Conservation (phyloP, 345 rosid genomes). For the Mallotus nudiflorus region DNA sequence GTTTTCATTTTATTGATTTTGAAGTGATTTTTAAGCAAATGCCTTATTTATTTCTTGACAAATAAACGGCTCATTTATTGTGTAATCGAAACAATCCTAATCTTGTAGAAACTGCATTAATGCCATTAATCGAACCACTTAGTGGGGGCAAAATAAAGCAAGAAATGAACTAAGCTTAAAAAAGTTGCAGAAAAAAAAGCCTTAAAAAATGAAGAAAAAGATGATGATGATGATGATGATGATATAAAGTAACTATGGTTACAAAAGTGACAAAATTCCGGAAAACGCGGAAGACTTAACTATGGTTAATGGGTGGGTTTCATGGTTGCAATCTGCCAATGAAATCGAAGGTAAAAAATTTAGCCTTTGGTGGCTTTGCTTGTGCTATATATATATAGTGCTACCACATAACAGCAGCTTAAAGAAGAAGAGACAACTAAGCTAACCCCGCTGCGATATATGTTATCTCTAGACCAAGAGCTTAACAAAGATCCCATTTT, state of each 20-base stretch:
- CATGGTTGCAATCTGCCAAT: too few species aligned
- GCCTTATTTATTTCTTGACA: too few species aligned
- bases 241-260: conserved; percentile 79
- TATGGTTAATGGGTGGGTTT: conserved; percentile 50
- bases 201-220: not conserved
- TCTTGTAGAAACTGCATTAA: too few species aligned
- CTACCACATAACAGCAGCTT: conserved; percentile 18
- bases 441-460: too few species aligned
- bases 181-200: conserved; percentile 9
- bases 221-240: conserved; percentile 23
- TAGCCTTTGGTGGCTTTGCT: conserved; percentile 7
- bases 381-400: conserved; percentile 16
- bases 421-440: not conserved
- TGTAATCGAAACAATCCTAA: too few species aligned
- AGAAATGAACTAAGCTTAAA: not conserved
- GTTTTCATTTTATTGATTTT: too few species aligned
- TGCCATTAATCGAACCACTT: too few species aligned
- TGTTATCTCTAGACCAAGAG: too few species aligned
- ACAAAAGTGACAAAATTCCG: conserved; percentile 8
- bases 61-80: too few species aligned
- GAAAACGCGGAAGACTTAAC: conserved; percentile 45
- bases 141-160: too few species aligned
- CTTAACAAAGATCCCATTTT: not conserved
- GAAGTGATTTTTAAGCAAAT: too few species aligned
- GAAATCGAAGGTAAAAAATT: conserved; percentile 3